A percentile compares a stretch with the other conserved stretches of the same genome.
Conservation (phyloP, 2,329 filamentous ascomycete species). For the Epichloe typhina region DNA sequence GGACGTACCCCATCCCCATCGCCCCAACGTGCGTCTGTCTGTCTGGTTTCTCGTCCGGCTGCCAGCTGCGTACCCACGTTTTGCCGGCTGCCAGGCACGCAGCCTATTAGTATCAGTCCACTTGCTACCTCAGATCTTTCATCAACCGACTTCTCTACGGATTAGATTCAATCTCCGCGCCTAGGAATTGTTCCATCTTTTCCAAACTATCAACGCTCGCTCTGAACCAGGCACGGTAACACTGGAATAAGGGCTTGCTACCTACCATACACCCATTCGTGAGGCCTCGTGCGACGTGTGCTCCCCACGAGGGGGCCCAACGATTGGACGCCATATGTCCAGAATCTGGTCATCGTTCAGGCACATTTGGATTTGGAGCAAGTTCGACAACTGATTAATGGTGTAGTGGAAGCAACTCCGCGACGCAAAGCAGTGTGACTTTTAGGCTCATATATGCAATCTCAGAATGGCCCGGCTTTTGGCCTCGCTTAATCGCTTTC, state of each 20-base stretch:
- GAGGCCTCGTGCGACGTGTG: not conserved
- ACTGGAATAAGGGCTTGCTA: too few species aligned
- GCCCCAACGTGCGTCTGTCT: too few species aligned
- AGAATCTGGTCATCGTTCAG: constrained; percentile 1
- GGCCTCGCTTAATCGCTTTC: too few species aligned
- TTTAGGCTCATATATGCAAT: too few species aligned
- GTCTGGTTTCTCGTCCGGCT: too few species aligned
- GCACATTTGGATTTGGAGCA: not conserved
- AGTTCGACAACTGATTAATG: not conserved
- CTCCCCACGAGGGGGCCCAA: not conserved
- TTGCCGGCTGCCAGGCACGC: not conserved
- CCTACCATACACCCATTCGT: not conserved
- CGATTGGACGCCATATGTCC: not conserved
- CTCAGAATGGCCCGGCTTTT: too few species aligned
- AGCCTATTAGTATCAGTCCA: not conserved
- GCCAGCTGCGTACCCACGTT: too few species aligned
- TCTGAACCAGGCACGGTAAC: too few species aligned
- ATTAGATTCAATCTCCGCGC: not conserved
- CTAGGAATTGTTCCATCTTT: not conserved
- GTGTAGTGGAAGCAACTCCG: too few species aligned
- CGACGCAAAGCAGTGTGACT: too few species aligned
- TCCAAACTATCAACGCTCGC: not conserved
- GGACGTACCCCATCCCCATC: too few species aligned
- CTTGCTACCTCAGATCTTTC: not conserved
- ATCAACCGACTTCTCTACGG: not conserved